Base-by-base conservation (phyloP, 2,329 filamentous ascomycete genomes). In the Bipolaris zeicola region DNA sequence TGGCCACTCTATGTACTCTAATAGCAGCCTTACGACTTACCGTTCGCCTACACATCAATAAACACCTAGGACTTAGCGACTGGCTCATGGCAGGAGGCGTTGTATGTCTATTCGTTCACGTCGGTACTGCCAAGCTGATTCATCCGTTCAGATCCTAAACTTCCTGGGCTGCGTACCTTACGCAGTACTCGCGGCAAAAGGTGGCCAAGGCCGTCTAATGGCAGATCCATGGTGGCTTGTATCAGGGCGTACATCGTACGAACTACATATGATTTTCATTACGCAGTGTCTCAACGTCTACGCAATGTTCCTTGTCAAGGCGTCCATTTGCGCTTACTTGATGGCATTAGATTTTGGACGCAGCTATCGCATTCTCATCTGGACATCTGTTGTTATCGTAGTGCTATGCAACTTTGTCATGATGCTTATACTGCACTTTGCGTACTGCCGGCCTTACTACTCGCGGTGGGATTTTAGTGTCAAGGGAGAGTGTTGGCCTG, bases 271-370 rank as follows among this genome's bases (percentile, higher is more conserved):
- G 36, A 39, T 20, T 2, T 39, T 39, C 16, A 20, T 13, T 11
- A 39, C 16, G 3, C 37, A 39, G 18, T n/a, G 37, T 31, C 42
- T 62, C 11, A 63, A 64, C 16, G 48, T 64, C 5, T 61, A 64
- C 28, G 57, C 33, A 4, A 62, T 64, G 59, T 64, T 54, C 22
- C n/a, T 39, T 11, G 2, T 44, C 41, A 44, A 44, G 18, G 24
- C 56, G 5, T 64, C 61, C 2, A 53, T 65, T 31, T 64, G 63
- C 42, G 45, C 47, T 16, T 65, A 65, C 34, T 45, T 65, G 1
- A 50, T 65, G 14, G 55, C 50, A 8, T 39, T 65, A 33, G 47
- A 62, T 36, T 64, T 65, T 33, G 59, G 56, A 24, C 45, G 41
- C 5, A 49, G 36, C 13, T 60, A 58, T 41, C 53, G 62, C 20